Conservation (phyloP, 495 filamentous ascomycete species). For the Xylaria cubensis region DNA sequence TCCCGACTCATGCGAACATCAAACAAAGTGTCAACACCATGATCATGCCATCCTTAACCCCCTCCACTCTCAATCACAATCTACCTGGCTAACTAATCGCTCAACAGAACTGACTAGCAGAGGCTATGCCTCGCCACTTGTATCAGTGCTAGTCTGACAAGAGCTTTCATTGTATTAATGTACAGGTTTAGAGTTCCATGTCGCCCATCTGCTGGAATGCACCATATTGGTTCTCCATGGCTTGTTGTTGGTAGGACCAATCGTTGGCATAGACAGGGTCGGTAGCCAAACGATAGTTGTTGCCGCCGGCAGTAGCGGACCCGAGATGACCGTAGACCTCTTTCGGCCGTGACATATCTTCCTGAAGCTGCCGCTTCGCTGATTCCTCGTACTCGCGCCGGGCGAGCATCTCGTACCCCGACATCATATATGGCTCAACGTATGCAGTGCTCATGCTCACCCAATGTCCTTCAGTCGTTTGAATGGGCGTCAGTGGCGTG, state of each 20-base stretch:
- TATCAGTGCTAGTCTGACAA: slow-evolving; percentile 27
- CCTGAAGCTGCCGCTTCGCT: slow-evolving; percentile 43
- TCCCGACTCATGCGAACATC: background rate
- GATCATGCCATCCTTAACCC: background rate
- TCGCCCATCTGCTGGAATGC: slow-evolving; percentile 52
- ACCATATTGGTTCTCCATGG: slow-evolving; percentile 68
- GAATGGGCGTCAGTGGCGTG: slow-evolving; percentile 58
- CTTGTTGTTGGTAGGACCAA: slow-evolving; percentile 55
- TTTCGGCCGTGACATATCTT: slow-evolving; percentile 34
- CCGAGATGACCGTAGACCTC: slow-evolving; percentile 30
- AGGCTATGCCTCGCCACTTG: background rate
- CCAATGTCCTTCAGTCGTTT: slow-evolving; percentile 59
- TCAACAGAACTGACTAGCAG: slow-evolving; percentile 8
- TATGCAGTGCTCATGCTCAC: slow-evolving; percentile 40
- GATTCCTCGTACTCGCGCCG: slow-evolving; percentile 57
- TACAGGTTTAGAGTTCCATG: slow-evolving; percentile 42
- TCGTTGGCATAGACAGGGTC: slow-evolving; percentile 68
- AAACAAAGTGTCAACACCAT: background rate
- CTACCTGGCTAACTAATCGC: slow-evolving; percentile 8
- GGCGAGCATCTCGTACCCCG: slow-evolving; percentile 67
- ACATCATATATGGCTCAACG: slow-evolving; percentile 74
- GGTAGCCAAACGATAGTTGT: slow-evolving; percentile 59
- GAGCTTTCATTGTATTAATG: slow-evolving; percentile 21
- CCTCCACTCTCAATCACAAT: background rate
- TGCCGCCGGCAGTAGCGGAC: slow-evolving; percentile 46